Conservation (phyloP, 2,329 filamentous ascomycete species). For the Fusarium incarnatum region DNA sequence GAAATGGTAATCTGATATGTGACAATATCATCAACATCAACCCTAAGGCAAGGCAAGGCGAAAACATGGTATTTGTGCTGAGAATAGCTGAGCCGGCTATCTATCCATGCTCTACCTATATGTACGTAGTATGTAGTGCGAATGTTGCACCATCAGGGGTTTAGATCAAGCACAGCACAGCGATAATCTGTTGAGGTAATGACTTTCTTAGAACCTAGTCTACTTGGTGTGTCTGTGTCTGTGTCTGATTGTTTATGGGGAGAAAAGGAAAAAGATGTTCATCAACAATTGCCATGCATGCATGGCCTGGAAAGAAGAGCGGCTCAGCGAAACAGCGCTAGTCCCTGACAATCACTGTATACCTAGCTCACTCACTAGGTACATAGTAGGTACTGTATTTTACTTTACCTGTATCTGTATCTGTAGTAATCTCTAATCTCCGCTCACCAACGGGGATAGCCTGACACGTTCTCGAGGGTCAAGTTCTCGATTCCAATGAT, state of each 20-base stretch:
- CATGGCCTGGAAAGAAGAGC: slow-evolving; percentile 1
- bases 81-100: slow-evolving; percentile 10
- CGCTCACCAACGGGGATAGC: slow-evolving; percentile 23
- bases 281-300: not conserved
- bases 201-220: slow-evolving; percentile 28
- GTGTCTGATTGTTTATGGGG: not conserved
- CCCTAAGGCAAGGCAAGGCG: slow-evolving; percentile 1
- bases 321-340: slow-evolving; percentile 17
- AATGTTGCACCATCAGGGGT: slow-evolving; percentile 35
- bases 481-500: not conserved
- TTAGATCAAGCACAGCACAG: not conserved
- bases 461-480: slow-evolving; percentile 5
- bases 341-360: slow-evolving; percentile 1
- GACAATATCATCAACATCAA: slow-evolving; percentile 3
- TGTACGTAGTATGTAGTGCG: slow-evolving; percentile 29
- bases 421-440: slow-evolving; percentile 17
- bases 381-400: no score
- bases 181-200: slow-evolving; percentile 18
- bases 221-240: no score
- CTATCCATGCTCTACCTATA: not conserved
- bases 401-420: not conserved
- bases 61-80: not conserved
- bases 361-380: not conserved
- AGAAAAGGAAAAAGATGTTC: not conserved
- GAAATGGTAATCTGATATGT: slow-evolving; percentile 7